Base-by-base conservation (phyloP, 345 rosid genomes). In the Rhizophora apiculata region DNA sequence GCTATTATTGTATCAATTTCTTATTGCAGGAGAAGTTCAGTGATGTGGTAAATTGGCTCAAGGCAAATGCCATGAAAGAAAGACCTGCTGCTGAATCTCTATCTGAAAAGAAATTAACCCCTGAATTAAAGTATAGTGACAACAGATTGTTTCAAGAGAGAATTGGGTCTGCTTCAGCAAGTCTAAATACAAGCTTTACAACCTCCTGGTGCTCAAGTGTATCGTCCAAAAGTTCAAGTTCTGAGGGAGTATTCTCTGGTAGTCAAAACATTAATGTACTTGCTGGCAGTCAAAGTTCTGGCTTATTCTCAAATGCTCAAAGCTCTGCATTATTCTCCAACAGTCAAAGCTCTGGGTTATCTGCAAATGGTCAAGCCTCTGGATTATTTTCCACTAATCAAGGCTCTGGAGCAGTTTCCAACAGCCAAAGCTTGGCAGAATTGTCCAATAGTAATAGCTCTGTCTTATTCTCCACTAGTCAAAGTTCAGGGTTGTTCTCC, bases 41-140 rank as follows among this genome's bases (percentile, higher is more conserved):
- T 79, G 96, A 95, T 82, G 94, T 92, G 53, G 97, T 92, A 70
- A 76, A 73, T 71, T 92, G 98, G 99, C 85, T 95, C 58, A 84
- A 87, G 81, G 91, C 80, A 76, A 88, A 85, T 81, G 72, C 81
- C 43, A 80, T 34, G 68, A 78, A 84, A 62, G 86, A 78, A 78
- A 90, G 75, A 68, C 72, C 89, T 60, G 68, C 82, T 30, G 63
- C 80, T 69, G 88, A 77, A 67, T 67, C 83, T 76, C 76, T 63
- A 31, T 57, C 69, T 58, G 97, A 79, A 68, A 85, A 81, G 75
- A 84, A 87, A 49, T 34, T 55, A 3, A 62, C 69, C 48, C 72
- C 85, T 58, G 89, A 81, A 76, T 72, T 65, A 22, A 83, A 84
- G 72, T 78, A 67, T 71, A 85, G 43, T 21, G 81, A 82, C 39